Percentiles rank a stretch among this genome's conserved stretches.
These are phyloP conservation scores for Neopestalotiopsis sp. DNA, from an alignment of 2,329 filamentous ascomycete genomes.

Conservation along the genomic window DNA sequence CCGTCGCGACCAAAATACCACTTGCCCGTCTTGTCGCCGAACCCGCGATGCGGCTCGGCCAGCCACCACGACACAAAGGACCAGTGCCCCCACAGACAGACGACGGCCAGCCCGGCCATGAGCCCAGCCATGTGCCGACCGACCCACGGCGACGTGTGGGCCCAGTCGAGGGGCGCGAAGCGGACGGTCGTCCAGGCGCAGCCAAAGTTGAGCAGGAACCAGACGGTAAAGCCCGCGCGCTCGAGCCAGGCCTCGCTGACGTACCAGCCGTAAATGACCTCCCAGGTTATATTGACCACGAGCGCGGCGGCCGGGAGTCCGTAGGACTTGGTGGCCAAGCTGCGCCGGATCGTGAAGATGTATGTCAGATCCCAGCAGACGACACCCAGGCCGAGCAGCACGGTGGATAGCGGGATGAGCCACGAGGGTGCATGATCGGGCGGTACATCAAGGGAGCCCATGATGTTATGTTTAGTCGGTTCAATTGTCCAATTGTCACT, in stretches of 20 bases:
- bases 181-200: slow-evolving; percentile 53
- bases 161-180: slow-evolving; percentile 50
- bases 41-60: slow-evolving; percentile 43
- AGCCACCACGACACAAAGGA: slow-evolving; percentile 55
- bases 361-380: slow-evolving; percentile 50
- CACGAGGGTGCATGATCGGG: slow-evolving; percentile 32
- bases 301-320: slow-evolving; percentile 56
- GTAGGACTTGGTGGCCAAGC: slow-evolving; percentile 52
- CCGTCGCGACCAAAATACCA: slow-evolving; percentile 46
- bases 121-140: slow-evolving; percentile 46
- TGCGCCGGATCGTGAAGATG: slow-evolving; percentile 52
- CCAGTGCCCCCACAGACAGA: slow-evolving; percentile 45
- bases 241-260: slow-evolving; percentile 52
- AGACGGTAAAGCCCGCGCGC: slow-evolving; percentile 48
- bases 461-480: slow-evolving; percentile 24
- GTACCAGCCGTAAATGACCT: slow-evolving; percentile 53
- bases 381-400: slow-evolving; percentile 43
- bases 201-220: slow-evolving; percentile 55
- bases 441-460: slow-evolving; percentile 46
- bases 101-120: slow-evolving; percentile 40
- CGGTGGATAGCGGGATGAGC: slow-evolving; percentile 29
- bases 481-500: not conserved
- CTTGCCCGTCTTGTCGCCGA: slow-evolving; percentile 51
- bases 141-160: slow-evolving; percentile 42
- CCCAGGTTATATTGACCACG: slow-evolving; percentile 57